Conservation (phyloP, 176 grass and related monocot species). For the Microstegium vimineum region DNA sequence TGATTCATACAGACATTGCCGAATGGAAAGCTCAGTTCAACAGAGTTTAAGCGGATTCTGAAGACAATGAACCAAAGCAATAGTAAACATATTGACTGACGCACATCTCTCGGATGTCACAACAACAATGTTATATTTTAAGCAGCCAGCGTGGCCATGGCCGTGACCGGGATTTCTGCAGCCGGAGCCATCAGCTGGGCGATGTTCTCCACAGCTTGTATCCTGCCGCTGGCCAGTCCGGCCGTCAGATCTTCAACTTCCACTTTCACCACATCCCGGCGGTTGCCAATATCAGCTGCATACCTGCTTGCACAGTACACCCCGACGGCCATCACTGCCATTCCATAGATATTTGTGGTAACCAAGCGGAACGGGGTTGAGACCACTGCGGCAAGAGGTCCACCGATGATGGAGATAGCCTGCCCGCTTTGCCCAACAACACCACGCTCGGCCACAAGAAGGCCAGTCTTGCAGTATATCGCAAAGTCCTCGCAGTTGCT, state of each 20-base stretch:
- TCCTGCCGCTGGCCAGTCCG: constrained; percentile 29
- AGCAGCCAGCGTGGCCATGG: not conserved
- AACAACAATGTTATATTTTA: constrained; percentile 6
- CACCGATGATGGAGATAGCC: constrained; percentile 47
- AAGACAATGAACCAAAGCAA: not conserved
- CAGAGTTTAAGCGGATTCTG: constrained; percentile 16
- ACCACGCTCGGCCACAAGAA: constrained; percentile 49
- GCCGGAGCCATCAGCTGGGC: constrained; percentile 22
- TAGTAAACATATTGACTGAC: not conserved
- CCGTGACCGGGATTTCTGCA: not conserved
- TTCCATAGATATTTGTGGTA: constrained; percentile 45
- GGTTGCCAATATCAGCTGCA: constrained; percentile 51
- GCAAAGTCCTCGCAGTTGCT: constrained; percentile 78
- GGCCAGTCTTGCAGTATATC: constrained; percentile 78
- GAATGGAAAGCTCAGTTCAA: constrained; percentile 12
- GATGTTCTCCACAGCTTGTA: constrained; percentile 36
- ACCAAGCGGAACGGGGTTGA: constrained; percentile 55
- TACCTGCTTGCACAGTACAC: constrained; percentile 56
- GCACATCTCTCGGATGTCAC: not conserved
- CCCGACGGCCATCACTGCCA: constrained; percentile 39
- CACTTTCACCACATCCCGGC: constrained; percentile 48
- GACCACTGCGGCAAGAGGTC: constrained; percentile 44
- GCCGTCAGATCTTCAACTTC: constrained; percentile 47
- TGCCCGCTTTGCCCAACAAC: constrained; percentile 65
- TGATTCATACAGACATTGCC: not conserved